These are phyloP conservation scores for Fusarium neocosmosporiellum DNA, from an alignment of 2,329 filamentous ascomycete species.

Conservation along the genomic window DNA sequence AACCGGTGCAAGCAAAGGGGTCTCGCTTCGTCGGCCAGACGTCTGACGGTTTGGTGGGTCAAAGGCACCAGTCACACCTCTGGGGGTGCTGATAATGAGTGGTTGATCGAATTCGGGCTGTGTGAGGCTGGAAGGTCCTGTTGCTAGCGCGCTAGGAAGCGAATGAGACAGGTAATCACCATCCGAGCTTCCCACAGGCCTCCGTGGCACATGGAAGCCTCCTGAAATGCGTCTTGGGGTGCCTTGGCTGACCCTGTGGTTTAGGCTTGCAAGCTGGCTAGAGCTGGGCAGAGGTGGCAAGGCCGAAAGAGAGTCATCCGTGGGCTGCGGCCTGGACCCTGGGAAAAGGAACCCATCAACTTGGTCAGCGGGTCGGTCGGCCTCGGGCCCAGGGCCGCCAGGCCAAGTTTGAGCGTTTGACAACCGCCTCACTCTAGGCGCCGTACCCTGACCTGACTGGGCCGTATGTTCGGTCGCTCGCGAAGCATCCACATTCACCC, in stretches of 20 bases:
- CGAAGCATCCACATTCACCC: slow-evolving; percentile 45
- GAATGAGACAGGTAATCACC: slow-evolving; percentile 34
- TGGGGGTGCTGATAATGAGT: slow-evolving; percentile 70
- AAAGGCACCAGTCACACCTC: slow-evolving; percentile 64
- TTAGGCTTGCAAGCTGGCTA: slow-evolving; percentile 53
- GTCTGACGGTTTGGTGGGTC: slow-evolving; percentile 55
- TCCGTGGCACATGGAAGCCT: slow-evolving; percentile 54
- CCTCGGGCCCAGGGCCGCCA: slow-evolving; percentile 43
- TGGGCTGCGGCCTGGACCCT: slow-evolving; percentile 49
- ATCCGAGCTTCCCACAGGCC: slow-evolving; percentile 52
- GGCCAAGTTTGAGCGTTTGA: slow-evolving; percentile 62
- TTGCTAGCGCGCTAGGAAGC: slow-evolving; percentile 36
- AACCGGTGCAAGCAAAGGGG: slow-evolving; percentile 64
- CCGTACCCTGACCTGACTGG: slow-evolving; percentile 20
- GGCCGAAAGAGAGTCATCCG: slow-evolving; percentile 48
- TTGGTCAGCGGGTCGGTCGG: slow-evolving; percentile 30
- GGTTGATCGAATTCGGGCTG: slow-evolving; percentile 59
- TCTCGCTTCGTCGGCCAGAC: slow-evolving; percentile 51
- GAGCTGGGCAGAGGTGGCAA: slow-evolving; percentile 54
- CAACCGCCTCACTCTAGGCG: slow-evolving; percentile 42
- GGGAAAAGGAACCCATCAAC: slow-evolving; percentile 54
- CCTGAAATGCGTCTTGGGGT: slow-evolving; percentile 57
- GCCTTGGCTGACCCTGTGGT: slow-evolving; percentile 52
- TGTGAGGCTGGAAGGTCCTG: slow-evolving; percentile 14
- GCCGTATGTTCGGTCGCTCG: slow-evolving; percentile 38